Base-by-base conservation (phyloP, 352 stramenopile genomes). In the Phytophthora macrochlamydospora region DNA sequence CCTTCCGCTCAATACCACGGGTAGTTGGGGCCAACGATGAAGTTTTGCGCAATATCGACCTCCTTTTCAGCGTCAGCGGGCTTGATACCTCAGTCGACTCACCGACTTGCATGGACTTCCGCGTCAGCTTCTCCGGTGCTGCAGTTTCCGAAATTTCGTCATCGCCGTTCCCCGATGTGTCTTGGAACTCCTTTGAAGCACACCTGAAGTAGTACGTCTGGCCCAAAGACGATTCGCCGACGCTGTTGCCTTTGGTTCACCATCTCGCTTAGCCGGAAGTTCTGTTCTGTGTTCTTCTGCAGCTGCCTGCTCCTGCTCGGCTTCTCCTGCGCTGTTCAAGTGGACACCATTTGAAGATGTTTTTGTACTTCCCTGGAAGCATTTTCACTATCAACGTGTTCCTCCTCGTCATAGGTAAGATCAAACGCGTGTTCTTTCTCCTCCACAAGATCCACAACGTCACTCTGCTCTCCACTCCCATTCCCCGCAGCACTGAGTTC, bases 21-120 rank as follows among this genome's bases (percentile, higher is more conserved):
- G 49, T 63, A 18, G 45, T 59, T 9, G 67, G 63, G 7, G 63
- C 67, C 33, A 76, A 37, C 6, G 59, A 78, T 32, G 67, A 73
- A 31, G 67, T 45, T 31, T 79, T 79, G 11, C 63, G 68, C 45
- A 79, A 33, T 59, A 76, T 78, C 1, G 70, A 78, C 44, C 70
- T 78, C 7, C 66, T 49, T 28, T 75, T 78, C 70, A 56, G 69
- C 30, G 31, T 43, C 13, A 71, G 14, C 14, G 56, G 58, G 54
- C 59, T 71, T 30, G 63, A 48, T 13, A 73, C 14, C 12, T 71
- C 51, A 31, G 35, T 71, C 33, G 50, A 60, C 40, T 43, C 45
- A n/a, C 35, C 50, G 32, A 60, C 13, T 24, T 73, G 67, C 49
- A 71, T 61, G 38, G 67, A 76, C 45, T 76, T 68, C 56, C 67